Conservation (phyloP, 805 yeast species). For the Metschnikowia noctiluminum region DNA sequence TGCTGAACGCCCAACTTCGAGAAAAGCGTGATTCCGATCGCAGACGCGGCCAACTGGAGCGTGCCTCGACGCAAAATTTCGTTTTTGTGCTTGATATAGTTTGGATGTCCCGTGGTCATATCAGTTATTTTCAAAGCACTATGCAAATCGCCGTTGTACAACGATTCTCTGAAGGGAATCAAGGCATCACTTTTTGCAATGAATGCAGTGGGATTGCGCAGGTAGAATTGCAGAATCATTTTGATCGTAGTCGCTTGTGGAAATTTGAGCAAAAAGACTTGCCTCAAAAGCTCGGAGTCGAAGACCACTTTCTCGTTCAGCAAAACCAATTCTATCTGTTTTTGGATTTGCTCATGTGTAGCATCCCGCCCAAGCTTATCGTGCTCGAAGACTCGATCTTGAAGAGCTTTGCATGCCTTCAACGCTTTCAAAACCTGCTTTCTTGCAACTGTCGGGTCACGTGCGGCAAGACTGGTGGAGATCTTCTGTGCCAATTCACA, state of each 20-base stretch:
- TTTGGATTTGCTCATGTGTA: constrained; percentile 19
- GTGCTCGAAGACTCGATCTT: constrained; percentile 16
- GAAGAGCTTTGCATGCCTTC: constrained; percentile 23
- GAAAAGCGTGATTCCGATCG: constrained; percentile 32
- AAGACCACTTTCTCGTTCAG: constrained; percentile 20
- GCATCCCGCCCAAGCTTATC: constrained; percentile 26
- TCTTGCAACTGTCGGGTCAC: constrained; percentile 1
- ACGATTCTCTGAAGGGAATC: constrained; percentile 61
- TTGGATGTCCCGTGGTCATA: constrained; percentile 54
- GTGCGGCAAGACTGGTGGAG: constrained; percentile 4
- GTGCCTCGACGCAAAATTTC: constrained; percentile 29
- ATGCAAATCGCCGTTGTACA: constrained; percentile 55
- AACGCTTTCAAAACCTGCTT: constrained; percentile 20
- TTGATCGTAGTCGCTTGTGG: constrained; percentile 29
- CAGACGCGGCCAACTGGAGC: constrained; percentile 29
- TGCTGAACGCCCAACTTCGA: constrained; percentile 42
- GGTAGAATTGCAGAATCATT: constrained; percentile 25
- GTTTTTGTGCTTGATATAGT: constrained; percentile 40
- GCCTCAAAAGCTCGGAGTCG: constrained; percentile 23
- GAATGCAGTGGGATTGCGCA: constrained; percentile 22
- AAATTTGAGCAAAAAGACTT: constrained; percentile 31
- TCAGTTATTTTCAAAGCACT: constrained; percentile 58
- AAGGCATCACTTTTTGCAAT: constrained; percentile 44
- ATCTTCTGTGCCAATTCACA: constrained; percentile 13
- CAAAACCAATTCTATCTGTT: constrained; percentile 23